Evolutionary conservation across 2,329 filamentous ascomycete genomes (phyloP).

Genomic region (Ophiocordyceps unilateralis): DNA sequence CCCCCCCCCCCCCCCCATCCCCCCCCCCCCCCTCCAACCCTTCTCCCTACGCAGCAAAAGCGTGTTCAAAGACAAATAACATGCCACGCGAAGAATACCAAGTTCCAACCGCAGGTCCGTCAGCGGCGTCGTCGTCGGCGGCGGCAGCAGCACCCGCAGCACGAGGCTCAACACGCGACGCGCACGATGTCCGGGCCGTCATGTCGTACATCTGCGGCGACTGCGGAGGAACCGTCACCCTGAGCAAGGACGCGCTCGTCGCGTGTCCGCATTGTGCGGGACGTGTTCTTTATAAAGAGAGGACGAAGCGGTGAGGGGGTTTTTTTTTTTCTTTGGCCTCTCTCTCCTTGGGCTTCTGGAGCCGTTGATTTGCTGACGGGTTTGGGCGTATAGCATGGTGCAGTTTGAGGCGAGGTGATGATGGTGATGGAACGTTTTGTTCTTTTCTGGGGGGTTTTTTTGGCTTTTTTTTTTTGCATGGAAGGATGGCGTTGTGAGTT

Average conservation of each 20-base stretch:
- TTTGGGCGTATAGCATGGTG: slow-evolving; percentile 56
- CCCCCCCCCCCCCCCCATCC: too few species aligned
- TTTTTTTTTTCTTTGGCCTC: slow-evolving; percentile 15
- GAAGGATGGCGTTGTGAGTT: neutral
- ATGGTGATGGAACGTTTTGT: neutral
- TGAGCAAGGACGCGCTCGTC: slow-evolving; percentile 30
- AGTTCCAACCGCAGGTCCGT: slow-evolving; percentile 35
- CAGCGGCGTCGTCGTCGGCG: slow-evolving; percentile 8
- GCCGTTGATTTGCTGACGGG: neutral
- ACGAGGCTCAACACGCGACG: slow-evolving; percentile 22
- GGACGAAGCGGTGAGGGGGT: slow-evolving; percentile 95
- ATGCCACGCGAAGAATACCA: slow-evolving; percentile 67
- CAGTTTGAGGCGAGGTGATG: slow-evolving; percentile 82
- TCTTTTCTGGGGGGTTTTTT: too few species aligned
- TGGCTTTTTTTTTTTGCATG: too few species aligned
- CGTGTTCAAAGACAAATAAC: neutral
- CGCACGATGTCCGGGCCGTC: slow-evolving; percentile 18
- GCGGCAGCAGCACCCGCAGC: slow-evolving; percentile 19
- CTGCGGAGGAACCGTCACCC: slow-evolving; percentile 23
- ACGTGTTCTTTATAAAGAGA: slow-evolving; percentile 90
- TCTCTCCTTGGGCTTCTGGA: neutral
- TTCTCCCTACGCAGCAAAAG: too few species aligned
- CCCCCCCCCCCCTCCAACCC: too few species aligned
- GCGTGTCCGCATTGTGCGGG: slow-evolving; percentile 55
- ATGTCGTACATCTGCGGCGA: slow-evolving; percentile 26